Evolutionary conservation across 176 grass and related monocot species (phyloP), one percentile per base, ranked within the genome.

Genomic region (Melocanna baccifera): DNA sequence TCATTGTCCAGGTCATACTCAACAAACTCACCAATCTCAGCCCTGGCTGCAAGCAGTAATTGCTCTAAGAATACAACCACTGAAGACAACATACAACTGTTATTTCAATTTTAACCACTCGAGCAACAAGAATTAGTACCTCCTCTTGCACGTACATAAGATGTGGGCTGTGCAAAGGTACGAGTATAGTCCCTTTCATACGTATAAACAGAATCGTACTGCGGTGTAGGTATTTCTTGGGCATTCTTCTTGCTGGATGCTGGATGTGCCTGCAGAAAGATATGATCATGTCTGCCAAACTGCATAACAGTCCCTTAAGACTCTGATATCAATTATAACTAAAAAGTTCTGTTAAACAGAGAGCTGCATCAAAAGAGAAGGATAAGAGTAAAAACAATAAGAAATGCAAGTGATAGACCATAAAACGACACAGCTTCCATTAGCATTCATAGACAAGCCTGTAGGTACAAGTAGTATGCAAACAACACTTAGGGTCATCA

Each of bases 1-100:
- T 97, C 95, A 67, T 97, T 91, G 62, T 97, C 95, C 79, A 97
- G 82, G 86, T 97, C 92, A 82, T 97, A 97, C 85, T 97, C 95
- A 0, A 94, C 91, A 73, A 94, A 97, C 84, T 94, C 95, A 70
- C 95, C 88, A 40, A 94, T 88, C 53, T 97, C 95, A 74, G 90
- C 89, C 86, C 95, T 97, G 79, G 87, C 95, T 97, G 95, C 74
- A 88, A 30, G 57, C 11, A 62, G 75, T 77, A 75, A 81, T 86
- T 47, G 57, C 62, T 76, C 26, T 76, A 58, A 69, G 61, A 82
- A 72, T 48, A 46, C 10, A 81, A 46, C 36, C 67, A 55, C 46
- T 66, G 13, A 84, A 69, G 36, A 75, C 4, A 43, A 74, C 42
- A 73, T 69, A 42, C 10, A 59, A 19, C 9, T 58, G 12, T 23